Evolutionary conservation across 768 basidiomycete genomes (phyloP).

Genomic region (Lactarius indigo): DNA sequence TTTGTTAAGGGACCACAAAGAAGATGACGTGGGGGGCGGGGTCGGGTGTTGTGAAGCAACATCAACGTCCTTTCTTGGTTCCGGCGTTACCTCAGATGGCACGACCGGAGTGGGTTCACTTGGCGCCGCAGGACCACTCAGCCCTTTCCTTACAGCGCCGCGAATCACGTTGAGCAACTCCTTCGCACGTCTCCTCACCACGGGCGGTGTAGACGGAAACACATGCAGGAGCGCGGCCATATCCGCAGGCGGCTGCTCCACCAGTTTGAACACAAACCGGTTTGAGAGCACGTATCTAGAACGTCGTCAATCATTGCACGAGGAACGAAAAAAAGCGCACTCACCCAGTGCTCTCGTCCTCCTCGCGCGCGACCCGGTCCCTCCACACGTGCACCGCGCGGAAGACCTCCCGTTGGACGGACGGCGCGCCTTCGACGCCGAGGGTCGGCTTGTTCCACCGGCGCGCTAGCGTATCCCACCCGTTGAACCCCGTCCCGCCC

Average conservation of each 20-base stretch:
- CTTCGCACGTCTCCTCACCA: slow-evolving; percentile 56
- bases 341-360: slow-evolving; percentile 83
- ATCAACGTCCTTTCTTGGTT: slow-evolving; percentile 8
- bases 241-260: slow-evolving; percentile 67
- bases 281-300: slow-evolving; percentile 71
- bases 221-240: slow-evolving; percentile 56
- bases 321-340: slow-evolving; percentile 24
- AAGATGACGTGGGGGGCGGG: background rate
- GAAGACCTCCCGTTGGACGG: slow-evolving; percentile 60
- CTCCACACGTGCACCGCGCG: slow-evolving; percentile 78
- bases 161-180: slow-evolving; percentile 63
- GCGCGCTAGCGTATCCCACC: slow-evolving; percentile 73
- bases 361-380: slow-evolving; percentile 69
- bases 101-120: background rate
- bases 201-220: slow-evolving; percentile 58
- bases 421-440: slow-evolving; percentile 35
- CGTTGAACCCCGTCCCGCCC: slow-evolving; percentile 59
- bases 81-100: background rate
- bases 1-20: slow-evolving; percentile 13
- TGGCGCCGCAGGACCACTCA: slow-evolving; percentile 2
- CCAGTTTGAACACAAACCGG: slow-evolving; percentile 67
- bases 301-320: slow-evolving; percentile 5
- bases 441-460: slow-evolving; percentile 78
- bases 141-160: slow-evolving; percentile 39
- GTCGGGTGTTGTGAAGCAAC: background rate